Base-by-base conservation (phyloP, 768 basidiomycete species). In the Naganishia friedmannii region DNA sequence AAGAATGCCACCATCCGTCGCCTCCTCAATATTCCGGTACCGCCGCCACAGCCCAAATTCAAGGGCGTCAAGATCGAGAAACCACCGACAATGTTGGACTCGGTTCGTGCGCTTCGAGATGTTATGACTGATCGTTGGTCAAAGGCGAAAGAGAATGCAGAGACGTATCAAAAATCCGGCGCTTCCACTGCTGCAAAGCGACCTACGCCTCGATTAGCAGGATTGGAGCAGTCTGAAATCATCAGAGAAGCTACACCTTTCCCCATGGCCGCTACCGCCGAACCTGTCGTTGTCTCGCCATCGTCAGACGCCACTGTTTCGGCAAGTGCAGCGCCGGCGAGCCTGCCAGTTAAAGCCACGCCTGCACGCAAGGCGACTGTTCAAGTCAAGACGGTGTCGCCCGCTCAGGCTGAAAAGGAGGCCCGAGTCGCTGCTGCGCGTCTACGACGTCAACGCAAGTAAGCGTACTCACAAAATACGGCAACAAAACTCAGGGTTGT, bases 1-100 rank as follows among this genome's bases (percentile, higher is more conserved):
- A 85, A 85, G 57, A 72, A 76, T 15, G 82, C 83, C 9, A 71
- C 81, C 10, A 73, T 87, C 63, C 86, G 87, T 31, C 39, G 60
- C 12, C 67, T 70, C 19, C 72, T 80, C 57, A 65, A 69, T 29
- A 75, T 82, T 67, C 80, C 77, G 21, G 65, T 19, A 17, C 72
- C 72, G 4, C 60, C 65, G 23, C 53, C 69, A 45, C 54, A 55
- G 13, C 70, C 66, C 10, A 60, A 48, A 67, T 66, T 56, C 17
- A 45, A 42, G 51, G 60, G 60, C 32, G 42, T 42, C 53, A 28
- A 37, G 26, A 39, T 67, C 42, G 70, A 71, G 48, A 45, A 42
- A 21, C 56, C 63, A 31, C 70, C 70, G 29, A 71, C 70, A 3
- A 45, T 70, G 46, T 28, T 53, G 39, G 70, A 70, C 31, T 55